Conservation (phyloP, 345 rosid species). For the Citrus inodora region DNA sequence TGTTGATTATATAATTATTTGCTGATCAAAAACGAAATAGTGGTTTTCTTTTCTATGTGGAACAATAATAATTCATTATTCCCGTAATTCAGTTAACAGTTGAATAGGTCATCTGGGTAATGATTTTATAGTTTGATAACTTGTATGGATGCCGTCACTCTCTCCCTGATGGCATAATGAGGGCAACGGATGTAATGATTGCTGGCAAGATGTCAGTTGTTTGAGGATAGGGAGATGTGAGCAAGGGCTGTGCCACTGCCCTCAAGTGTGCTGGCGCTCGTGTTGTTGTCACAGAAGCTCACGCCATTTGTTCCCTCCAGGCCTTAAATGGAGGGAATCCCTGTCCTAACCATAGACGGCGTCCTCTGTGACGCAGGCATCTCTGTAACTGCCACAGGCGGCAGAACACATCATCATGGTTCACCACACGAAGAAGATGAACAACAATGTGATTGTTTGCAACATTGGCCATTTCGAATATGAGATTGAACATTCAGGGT, state of each 20-base stretch:
- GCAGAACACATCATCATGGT: not conserved
- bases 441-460: not conserved
- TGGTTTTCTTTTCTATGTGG: constrained; percentile 1
- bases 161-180: constrained; percentile 95
- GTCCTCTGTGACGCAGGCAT: constrained; percentile 68
- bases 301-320: constrained; percentile 90
- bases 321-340: constrained; percentile 80
- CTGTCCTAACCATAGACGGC: constrained; percentile 40
- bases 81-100: too few species aligned
- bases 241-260: constrained; percentile 83
- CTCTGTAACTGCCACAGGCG: not conserved
- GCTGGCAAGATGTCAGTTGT: constrained; percentile 82
- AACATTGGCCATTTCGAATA: not conserved
- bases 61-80: constrained; percentile 29
- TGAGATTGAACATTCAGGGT: not conserved
- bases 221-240: constrained; percentile 86
- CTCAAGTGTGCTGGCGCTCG: constrained; percentile 90
- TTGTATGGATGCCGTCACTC: constrained; percentile 97
- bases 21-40: too few species aligned
- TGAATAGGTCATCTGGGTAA: too few species aligned
- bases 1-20: too few species aligned
- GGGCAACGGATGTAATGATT: constrained; percentile 94
- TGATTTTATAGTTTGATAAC: constrained; percentile 45
- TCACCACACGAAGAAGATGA: not conserved
- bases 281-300: constrained; percentile 80